Conservation (phyloP, 2,329 filamentous ascomycete species). For the Colletotrichum tamarilloi region DNA sequence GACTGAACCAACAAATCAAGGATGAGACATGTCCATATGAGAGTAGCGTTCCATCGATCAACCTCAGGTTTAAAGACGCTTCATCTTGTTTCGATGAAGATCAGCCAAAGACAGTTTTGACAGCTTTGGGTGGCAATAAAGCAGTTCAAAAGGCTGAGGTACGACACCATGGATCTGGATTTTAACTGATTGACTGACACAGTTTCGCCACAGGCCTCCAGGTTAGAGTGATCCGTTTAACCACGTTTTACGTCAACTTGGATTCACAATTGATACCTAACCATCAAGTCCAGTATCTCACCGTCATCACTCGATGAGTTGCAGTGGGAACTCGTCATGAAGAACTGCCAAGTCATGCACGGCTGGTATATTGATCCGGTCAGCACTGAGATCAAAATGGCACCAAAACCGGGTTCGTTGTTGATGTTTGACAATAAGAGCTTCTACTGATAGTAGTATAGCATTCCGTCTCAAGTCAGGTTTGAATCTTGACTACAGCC, state of each 20-base stretch:
- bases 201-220: background rate
- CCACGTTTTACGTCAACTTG: background rate
- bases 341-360: slow-evolving; percentile 21
- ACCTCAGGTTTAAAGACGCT: background rate
- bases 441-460: background rate
- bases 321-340: slow-evolving; percentile 3
- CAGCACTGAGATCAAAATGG: slow-evolving; percentile 14
- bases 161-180: background rate
- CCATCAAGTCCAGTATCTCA: background rate
- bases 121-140: background rate
- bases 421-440: background rate
- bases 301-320: slow-evolving; percentile 1
- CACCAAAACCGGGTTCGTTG: slow-evolving; percentile 1
- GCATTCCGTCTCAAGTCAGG: background rate
- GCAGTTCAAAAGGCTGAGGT: background rate
- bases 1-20: background rate
- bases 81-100: background rate
- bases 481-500: background rate
- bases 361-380: slow-evolving; percentile 5
- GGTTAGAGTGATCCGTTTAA: background rate
- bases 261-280: background rate
- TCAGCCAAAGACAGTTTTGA: background rate
- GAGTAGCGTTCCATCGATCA: background rate
- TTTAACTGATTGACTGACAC: background rate
- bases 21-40: slow-evolving; percentile 8